A percentile compares a stretch with the other conserved stretches of the same genome.
These are phyloP conservation scores for Ophiostoma ulmi DNA, from an alignment of 2,329 filamentous ascomycete species.

Conservation along the genomic window DNA sequence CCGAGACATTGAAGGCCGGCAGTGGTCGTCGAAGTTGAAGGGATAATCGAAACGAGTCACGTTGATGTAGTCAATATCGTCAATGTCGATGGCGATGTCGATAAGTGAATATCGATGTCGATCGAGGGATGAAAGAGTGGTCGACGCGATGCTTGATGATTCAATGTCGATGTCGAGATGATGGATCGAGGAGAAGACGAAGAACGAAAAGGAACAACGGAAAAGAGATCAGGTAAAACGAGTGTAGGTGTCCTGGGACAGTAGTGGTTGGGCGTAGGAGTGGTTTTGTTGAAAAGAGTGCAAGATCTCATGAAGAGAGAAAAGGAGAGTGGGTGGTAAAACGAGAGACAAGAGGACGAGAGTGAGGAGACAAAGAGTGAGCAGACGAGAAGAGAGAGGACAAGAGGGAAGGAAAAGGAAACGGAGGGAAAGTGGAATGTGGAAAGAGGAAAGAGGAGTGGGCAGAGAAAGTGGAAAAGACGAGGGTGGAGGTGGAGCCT, in stretches of 20 bases:
- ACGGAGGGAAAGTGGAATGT: constrained; percentile 13
- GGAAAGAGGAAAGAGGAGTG: constrained; percentile 11
- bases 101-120: neutral
- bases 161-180: neutral
- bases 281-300: constrained; percentile 20
- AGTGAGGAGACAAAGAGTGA: constrained; percentile 3
- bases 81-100: neutral
- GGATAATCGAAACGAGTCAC: neutral
- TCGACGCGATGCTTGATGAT: neutral
- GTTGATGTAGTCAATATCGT: neutral
- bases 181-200: constrained; percentile 12
- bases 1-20: constrained; percentile 22
- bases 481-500: constrained; percentile 16
- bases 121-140: neutral
- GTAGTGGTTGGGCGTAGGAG: constrained; percentile 15
- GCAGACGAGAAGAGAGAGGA: constrained; percentile 18
- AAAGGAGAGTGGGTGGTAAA: constrained; percentile 16
- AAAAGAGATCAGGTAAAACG: constrained; percentile 17
- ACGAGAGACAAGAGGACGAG: neutral
- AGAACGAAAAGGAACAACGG: constrained; percentile 8
- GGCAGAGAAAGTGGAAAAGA: constrained; percentile 14
- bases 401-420: constrained; percentile 18
- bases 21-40: neutral
- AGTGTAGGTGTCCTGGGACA: constrained; percentile 18
- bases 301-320: constrained; percentile 18